Evolutionary conservation across 306 rosid species (phyloP), one percentile per base, ranked within the genome.

Genomic region (Cicer judaicum): DNA sequence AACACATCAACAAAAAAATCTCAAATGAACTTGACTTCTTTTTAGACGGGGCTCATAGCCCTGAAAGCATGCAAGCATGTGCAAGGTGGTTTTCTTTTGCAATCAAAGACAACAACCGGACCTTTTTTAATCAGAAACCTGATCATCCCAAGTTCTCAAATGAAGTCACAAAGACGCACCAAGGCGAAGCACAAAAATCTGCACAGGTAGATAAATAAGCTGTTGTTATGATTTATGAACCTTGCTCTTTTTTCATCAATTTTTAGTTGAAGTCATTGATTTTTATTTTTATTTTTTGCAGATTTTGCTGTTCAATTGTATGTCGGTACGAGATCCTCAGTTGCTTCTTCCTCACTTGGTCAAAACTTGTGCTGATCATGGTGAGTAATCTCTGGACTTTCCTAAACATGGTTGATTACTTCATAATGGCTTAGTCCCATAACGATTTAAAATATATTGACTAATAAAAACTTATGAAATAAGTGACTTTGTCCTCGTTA

Each of bases 1-100:
- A 43, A 84, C 78, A 29, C 61, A 18, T 69, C 70, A 72, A 76
- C 82, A 79, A 40, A 44, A 90, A 86, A 78, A 77, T 49, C 65
- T 76, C 86, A 41, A 86, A 86, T 75, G 89, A 87, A 65, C 90
- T 91, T 62, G 82, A 86, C 48, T 94, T 94, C 85, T 91, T 83
- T 84, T 70, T 94, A 84, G 98, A 94, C 73, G 98, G 97, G 73
- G 98, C 98, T 59, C 98, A 94, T 84, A 94, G 97, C 80, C 97
- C 97, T 40, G 96, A 94, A 88, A 94, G 97, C 82, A 75, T 94
- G 91, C 96, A 90, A 84, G 82, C 84, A 44, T 90, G 98, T 79
- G 96, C 90, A 13, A 87, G 75, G 72, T 94, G 98, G 98, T 94
- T 94, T 85, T 89, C 93, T 67, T 75, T 70, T 83, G 86, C 91